Evolutionary conservation across 176 grass and related monocot species (phyloP).

Genomic region (Puya raimondii): DNA sequence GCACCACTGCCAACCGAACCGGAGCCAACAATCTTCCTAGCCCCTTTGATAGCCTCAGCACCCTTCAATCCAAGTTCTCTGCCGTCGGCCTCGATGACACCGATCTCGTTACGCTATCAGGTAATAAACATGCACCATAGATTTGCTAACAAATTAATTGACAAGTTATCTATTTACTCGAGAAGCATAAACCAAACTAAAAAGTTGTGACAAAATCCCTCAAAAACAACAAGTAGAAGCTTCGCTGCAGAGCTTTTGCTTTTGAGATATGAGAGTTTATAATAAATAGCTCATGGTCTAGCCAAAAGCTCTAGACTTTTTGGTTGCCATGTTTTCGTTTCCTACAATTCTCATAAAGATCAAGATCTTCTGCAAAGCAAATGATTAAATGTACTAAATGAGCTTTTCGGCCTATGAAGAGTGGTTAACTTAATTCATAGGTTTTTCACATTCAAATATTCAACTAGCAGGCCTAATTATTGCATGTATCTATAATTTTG

Average conservation of each 20-base stretch:
- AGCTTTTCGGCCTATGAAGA: too few relatives aligned
- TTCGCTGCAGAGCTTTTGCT: too few relatives aligned
- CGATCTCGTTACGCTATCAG: slow-evolving; percentile 36
- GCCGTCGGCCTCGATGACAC: slow-evolving; percentile 26
- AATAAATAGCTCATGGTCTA: neutral
- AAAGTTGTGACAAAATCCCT: too few relatives aligned
- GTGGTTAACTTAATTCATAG: too few relatives aligned
- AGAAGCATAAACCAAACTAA: too few relatives aligned
- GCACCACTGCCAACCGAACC: slow-evolving; percentile 13
- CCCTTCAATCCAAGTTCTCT: slow-evolving; percentile 17
- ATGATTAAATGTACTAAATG: too few relatives aligned
- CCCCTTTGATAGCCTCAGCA: slow-evolving; percentile 3
- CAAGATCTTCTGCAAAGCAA: neutral
- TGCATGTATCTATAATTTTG: neutral
- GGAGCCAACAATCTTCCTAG: slow-evolving; percentile 30
- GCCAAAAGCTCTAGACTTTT: neutral
- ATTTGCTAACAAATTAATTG: too few relatives aligned
- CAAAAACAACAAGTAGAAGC: too few relatives aligned
- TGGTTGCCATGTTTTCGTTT: slow-evolving; percentile 17
- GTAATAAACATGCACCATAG: neutral
- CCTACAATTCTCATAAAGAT: neutral
- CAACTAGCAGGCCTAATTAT: neutral
- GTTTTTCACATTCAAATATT: neutral
- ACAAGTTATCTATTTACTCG: too few relatives aligned
- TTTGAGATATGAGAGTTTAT: too few relatives aligned